Evolutionary conservation across 345 rosid genomes (phyloP), one percentile per base, ranked within the genome.

Genomic region (Acer saccharum): DNA sequence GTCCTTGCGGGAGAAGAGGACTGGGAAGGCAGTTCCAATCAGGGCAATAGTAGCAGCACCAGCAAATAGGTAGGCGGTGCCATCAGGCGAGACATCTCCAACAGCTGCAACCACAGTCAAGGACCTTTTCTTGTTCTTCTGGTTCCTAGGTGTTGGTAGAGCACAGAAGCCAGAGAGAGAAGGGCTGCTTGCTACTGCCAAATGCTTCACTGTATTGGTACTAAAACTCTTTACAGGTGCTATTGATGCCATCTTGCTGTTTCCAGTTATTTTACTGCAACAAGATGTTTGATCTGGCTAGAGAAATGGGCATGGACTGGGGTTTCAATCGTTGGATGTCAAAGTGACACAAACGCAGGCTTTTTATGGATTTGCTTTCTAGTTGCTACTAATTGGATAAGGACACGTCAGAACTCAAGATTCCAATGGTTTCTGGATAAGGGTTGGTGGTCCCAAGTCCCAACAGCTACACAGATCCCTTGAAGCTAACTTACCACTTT

Each of bases 11-110:
- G 92, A 82, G 93, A 91, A 95, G 79, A 95, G 76, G 66, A 90
- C 80, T 7, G 98, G 98, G 29, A 93, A 93, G 69, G 98, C 98
- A 2, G 99, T 93, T 73, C 99, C 99, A 50, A 93, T 79, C 16
- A 95, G 90, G 7, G 98, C 93, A 11, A 92, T 86, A 2, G 88
- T 84, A 23, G 83, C 92, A 1, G 97, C 98, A 54, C 97, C 97
- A 0, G 87, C 97, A 23, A 94, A 69, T 18, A 93, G 76, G 71
- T 94, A 94, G 48, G 78, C 81, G 0, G 85, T 94, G 81, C 97
- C 83, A 63, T 90, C 97, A 10, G 98, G 77, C 23, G 98, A 93
- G 17, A 95, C 88, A 11, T 95, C 98, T 71, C 97, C 98, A 4
- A 84, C 93, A 1, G 98, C 97, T 50, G 94, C 97, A 55, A 93